These are phyloP conservation scores for Chalciporus sphaerocephalus DNA, from an alignment of 768 basidiomycete genomes.

Conservation along the genomic window DNA sequence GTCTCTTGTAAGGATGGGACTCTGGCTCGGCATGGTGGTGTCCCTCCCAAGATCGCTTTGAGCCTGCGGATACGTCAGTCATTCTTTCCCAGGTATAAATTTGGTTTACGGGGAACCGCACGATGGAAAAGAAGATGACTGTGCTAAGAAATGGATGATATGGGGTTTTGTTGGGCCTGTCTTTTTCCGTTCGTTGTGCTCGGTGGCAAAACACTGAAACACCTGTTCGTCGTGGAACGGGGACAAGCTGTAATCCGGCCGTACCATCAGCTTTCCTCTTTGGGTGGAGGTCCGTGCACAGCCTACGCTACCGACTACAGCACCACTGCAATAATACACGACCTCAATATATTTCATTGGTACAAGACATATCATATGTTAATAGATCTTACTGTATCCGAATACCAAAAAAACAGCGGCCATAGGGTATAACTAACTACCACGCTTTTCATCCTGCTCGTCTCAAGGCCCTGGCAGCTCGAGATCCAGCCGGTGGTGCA, in stretches of 20 bases:
- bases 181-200: slow-evolving; percentile 1
- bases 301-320: not conserved
- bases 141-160: not conserved
- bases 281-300: slow-evolving; percentile 16
- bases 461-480: slow-evolving; percentile 6
- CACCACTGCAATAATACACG: no score
- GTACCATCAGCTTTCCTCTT: slow-evolving; percentile 4
- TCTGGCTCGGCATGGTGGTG: slow-evolving; percentile 36
- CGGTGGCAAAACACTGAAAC: not conserved
- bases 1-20: slow-evolving; percentile 45
- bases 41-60: slow-evolving; percentile 77
- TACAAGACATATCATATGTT: no score
- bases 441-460: not conserved
- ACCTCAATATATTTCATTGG: not conserved
- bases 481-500: slow-evolving; percentile 13
- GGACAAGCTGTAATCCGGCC: not conserved
- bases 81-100: slow-evolving; percentile 40
- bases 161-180: not conserved
- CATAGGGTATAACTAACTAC: not conserved
- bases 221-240: not conserved
- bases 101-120: slow-evolving; percentile 79
- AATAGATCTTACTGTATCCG: not conserved
- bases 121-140: slow-evolving; percentile 48
- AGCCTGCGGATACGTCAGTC: slow-evolving; percentile 83
- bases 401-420: no score